These are phyloP conservation scores for Udeniomyces megalosporus DNA, from an alignment of 768 basidiomycete species.

Conservation along the genomic window DNA sequence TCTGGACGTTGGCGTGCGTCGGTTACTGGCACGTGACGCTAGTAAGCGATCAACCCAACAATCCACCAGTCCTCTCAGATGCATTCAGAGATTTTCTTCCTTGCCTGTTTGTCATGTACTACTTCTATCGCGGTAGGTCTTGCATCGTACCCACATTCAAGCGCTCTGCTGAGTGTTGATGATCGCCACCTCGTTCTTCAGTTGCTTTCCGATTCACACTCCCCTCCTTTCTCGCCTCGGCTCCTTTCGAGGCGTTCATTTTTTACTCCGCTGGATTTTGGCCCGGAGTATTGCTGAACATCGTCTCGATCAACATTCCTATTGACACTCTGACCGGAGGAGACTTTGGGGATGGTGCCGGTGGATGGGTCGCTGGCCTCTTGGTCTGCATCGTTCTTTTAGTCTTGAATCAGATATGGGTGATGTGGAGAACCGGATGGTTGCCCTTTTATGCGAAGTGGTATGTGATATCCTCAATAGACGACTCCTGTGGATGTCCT, in stretches of 20 bases:
- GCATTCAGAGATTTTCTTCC: slow-evolving; percentile 67
- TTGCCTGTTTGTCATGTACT: slow-evolving; percentile 57
- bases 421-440: slow-evolving; percentile 73
- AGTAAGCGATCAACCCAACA: slow-evolving; percentile 54
- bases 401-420: slow-evolving; percentile 58
- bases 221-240: slow-evolving; percentile 44
- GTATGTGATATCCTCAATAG: too few relatives aligned
- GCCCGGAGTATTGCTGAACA: slow-evolving; percentile 58
- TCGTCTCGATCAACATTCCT: slow-evolving; percentile 55
- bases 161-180: neutral
- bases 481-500: neutral
- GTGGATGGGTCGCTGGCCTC: slow-evolving; percentile 52
- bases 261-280: slow-evolving; percentile 65
- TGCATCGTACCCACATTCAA: neutral
- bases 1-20: slow-evolving; percentile 18
- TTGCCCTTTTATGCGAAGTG: slow-evolving; percentile 58
- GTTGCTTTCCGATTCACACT: slow-evolving; percentile 55
- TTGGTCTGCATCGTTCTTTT: slow-evolving; percentile 44
- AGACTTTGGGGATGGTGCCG: slow-evolving; percentile 52
- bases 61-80: slow-evolving; percentile 52
- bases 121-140: slow-evolving; percentile 44
- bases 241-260: slow-evolving; percentile 54
- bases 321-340: slow-evolving; percentile 56
- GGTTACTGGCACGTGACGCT: slow-evolving; percentile 69
- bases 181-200: neutral